Conservation (phyloP, 2,329 filamentous ascomycete species). For the Verticillium zaregamsianum region DNA sequence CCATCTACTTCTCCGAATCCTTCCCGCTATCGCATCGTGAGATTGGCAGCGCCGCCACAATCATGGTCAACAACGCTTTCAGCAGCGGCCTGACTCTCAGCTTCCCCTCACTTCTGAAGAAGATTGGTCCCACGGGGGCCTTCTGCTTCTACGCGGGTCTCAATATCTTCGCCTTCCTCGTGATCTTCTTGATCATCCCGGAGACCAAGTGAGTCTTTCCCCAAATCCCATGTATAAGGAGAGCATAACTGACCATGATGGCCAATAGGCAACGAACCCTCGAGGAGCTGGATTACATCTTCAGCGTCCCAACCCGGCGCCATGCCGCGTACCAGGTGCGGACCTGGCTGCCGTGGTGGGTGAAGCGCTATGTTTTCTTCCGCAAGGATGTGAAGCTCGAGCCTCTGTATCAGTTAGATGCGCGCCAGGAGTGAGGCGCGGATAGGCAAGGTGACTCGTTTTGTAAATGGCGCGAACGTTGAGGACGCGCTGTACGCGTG, state of each 20-base stretch:
- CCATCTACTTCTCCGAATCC: slow-evolving; percentile 59
- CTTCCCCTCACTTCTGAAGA: slow-evolving; percentile 43
- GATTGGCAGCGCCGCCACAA: slow-evolving; percentile 60
- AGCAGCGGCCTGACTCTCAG: slow-evolving; percentile 46
- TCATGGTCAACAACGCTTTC: slow-evolving; percentile 56
- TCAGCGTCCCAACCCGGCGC: slow-evolving; percentile 24
- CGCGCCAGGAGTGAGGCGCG: not conserved
- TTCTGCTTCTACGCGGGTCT: slow-evolving; percentile 43
- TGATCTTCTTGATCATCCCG: slow-evolving; percentile 46
- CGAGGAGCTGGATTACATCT: slow-evolving; percentile 39
- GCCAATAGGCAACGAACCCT: slow-evolving; percentile 33
- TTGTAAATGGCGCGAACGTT: too few relatives aligned
- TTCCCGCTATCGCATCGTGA: slow-evolving; percentile 62
- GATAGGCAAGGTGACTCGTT: too few relatives aligned
- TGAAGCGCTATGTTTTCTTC: slow-evolving; percentile 28
- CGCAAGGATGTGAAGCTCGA: slow-evolving; percentile 26
- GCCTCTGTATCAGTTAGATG: slow-evolving; percentile 35
- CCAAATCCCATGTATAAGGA: too few relatives aligned
- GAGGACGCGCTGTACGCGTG: too few relatives aligned
- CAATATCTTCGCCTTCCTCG: slow-evolving; percentile 38
- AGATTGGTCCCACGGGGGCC: slow-evolving; percentile 28
- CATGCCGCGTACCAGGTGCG: slow-evolving; percentile 28
- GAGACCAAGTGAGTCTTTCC: slow-evolving; percentile 36
- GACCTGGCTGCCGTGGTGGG: slow-evolving; percentile 11
- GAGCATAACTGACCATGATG: not conserved